A percentile compares a stretch with the other conserved stretches of the same genome.
These are phyloP conservation scores for Dactylellina sp. DNA, from an alignment of 2,329 filamentous ascomycete species.

Conservation along the genomic window DNA sequence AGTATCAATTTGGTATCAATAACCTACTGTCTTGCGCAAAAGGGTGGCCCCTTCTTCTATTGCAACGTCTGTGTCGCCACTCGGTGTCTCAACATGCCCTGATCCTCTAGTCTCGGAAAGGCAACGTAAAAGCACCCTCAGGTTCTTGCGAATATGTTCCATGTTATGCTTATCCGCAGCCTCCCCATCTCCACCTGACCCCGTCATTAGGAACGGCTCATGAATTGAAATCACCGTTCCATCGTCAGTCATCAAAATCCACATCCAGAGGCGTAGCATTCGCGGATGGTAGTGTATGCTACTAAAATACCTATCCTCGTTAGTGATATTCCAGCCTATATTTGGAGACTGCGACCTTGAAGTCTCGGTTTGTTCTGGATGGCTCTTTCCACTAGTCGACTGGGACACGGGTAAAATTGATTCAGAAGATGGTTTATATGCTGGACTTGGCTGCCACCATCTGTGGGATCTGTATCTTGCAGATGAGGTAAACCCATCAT, in stretches of 20 bases:
- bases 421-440: no score
- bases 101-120: conserved; percentile 62
- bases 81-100: conserved; percentile 57
- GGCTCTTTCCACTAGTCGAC: no score
- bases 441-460: no score
- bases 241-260: conserved; percentile 63
- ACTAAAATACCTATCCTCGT: conserved; percentile 8
- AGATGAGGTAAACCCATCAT: conserved; percentile 13
- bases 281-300: conserved; percentile 60
- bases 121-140: conserved; percentile 59
- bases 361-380: conserved; percentile 1
- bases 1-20: background rate
- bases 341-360: conserved; percentile 36
- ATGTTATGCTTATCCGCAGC: conserved; percentile 20
- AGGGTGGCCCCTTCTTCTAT: conserved; percentile 62
- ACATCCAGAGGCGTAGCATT: conserved; percentile 68
- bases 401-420: no score
- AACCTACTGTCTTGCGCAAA: conserved; percentile 61
- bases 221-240: conserved; percentile 67
- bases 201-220: conserved; percentile 62
- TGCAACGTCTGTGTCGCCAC: conserved; percentile 58
- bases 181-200: conserved; percentile 56
- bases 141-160: conserved; percentile 48
- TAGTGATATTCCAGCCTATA: conserved; percentile 46
- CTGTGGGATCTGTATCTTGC: no score